These are phyloP conservation scores for Besnoitia besnoiti DNA, from an alignment of 169 alveolate genomes.

Conservation along the genomic window DNA sequence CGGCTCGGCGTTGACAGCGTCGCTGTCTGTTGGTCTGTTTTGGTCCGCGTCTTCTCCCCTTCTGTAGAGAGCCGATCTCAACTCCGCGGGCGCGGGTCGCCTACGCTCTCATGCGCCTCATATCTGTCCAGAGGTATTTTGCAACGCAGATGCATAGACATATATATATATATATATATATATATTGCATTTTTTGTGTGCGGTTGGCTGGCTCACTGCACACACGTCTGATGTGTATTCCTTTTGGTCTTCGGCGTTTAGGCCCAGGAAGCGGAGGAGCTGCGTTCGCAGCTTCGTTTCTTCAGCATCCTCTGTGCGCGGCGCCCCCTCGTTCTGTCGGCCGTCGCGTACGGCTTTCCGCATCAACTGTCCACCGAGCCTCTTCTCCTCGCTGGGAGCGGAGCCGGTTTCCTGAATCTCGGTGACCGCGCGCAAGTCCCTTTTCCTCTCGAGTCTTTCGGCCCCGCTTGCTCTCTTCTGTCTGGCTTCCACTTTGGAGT, in stretches of 20 bases:
- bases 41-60: too few species aligned
- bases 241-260: neutral
- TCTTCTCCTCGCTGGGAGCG: neutral
- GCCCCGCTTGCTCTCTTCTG: neutral
- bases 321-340: neutral
- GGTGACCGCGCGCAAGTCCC: neutral
- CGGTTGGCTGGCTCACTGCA: neutral
- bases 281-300: conserved; percentile 8
- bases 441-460: neutral
- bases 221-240: neutral
- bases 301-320: neutral
- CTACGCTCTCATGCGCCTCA: too few species aligned
- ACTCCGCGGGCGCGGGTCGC: neutral
- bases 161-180: too few species aligned
- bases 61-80: neutral
- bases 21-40: too few species aligned
- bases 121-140: too few species aligned
- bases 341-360: neutral
- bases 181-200: neutral
- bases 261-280: conserved; percentile 15
- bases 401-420: neutral
- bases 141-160: too few species aligned
- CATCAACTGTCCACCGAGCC: neutral
- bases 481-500: conserved; percentile 14
- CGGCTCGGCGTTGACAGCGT: too few species aligned